Evolutionary conservation across 2,329 filamentous ascomycete species (phyloP), one percentile per base, ranked within the genome.

Genomic region (Ophiocordyceps robertsii): DNA sequence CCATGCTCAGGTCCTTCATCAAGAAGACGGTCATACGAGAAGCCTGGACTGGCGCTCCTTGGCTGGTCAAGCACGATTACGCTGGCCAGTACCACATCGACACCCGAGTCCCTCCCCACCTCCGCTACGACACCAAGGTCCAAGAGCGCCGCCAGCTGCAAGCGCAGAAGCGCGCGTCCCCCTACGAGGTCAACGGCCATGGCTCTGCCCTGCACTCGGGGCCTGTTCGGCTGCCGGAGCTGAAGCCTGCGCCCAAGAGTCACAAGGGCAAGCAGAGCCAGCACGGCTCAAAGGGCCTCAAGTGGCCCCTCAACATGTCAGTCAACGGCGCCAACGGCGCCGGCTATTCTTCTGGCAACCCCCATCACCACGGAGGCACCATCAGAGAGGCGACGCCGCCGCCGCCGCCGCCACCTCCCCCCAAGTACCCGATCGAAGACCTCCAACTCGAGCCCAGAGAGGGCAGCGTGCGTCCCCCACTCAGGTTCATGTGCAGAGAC

Each of bases 341-440:
- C 60, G 70, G 48, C 65, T 72, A 48, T 59, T 29, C 41, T 13
- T 67, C 29, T 58, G 64, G 67, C 44, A 63, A 61, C 30, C 57
- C 66, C 32, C 66, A 65, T 47, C 66, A 59, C 53, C 49, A 53
- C 39, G 42, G 47, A 13, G 47, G 49, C 31, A 44, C 53, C 6
- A 49, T 47, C 12, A 53, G 52, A 19, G 58, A 61, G 33, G 66
- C 66, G 37, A 69, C 57, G 46, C 65, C 53, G 32, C 67, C 67
- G 17, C 75, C 81, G 0, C 76, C 81, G 7, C 82, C 84, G 3
- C 84, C 84, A 1, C 38, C 38, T 21, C 77, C 80, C 2, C 82
- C 92, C 47, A 95, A 94, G 58, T 96, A 95, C 58, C 92, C 92
- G 0, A 94, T 95, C 47, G 92, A 98, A 55, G 92, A 98, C 62